A percentile compares a stretch with the other conserved stretches of the same genome.
phyloP scores from a whole-genome alignment of 352 stramenopile species.

The Phytophthora lateralis region DNA sequence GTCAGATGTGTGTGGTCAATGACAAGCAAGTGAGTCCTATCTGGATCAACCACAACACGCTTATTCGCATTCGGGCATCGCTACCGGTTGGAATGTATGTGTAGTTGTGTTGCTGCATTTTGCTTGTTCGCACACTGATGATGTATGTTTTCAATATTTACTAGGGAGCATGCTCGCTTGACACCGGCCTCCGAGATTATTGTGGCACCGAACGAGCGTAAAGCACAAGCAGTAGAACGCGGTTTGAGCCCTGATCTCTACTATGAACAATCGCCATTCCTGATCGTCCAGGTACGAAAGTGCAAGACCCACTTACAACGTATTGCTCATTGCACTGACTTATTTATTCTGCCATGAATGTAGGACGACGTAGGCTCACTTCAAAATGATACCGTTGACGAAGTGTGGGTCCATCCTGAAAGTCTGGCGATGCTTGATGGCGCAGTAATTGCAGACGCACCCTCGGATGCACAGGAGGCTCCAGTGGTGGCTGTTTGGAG shows the following conservation, averaged over 20 bases:
- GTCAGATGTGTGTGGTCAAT: slow-evolving; percentile 87
- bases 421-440: slow-evolving; percentile 67
- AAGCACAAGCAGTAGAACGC: slow-evolving; percentile 26
- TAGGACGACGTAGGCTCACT: slow-evolving; percentile 21
- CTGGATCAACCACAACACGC: slow-evolving; percentile 78
- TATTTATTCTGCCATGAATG: background rate
- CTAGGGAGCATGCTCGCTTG: slow-evolving; percentile 70
- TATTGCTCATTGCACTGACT: slow-evolving; percentile 2
- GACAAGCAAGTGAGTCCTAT: slow-evolving; percentile 86
- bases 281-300: slow-evolving; percentile 53
- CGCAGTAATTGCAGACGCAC: slow-evolving; percentile 36
- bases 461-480: slow-evolving; percentile 39
- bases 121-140: background rate
- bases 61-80: slow-evolving; percentile 68
- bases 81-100: slow-evolving; percentile 74
- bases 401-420: slow-evolving; percentile 74
- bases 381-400: slow-evolving; percentile 46
- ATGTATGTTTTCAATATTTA: background rate
- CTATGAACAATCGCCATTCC: slow-evolving; percentile 56
- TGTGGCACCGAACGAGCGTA: slow-evolving; percentile 77
- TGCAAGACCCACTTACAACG: background rate
- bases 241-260: slow-evolving; percentile 58
- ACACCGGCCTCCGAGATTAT: slow-evolving; percentile 76
- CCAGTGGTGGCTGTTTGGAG: slow-evolving; percentile 52
- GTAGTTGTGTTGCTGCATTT: background rate